phyloP scores from a whole-genome alignment of 345 rosid species.

The Eucalyptus pauciflora region DNA sequence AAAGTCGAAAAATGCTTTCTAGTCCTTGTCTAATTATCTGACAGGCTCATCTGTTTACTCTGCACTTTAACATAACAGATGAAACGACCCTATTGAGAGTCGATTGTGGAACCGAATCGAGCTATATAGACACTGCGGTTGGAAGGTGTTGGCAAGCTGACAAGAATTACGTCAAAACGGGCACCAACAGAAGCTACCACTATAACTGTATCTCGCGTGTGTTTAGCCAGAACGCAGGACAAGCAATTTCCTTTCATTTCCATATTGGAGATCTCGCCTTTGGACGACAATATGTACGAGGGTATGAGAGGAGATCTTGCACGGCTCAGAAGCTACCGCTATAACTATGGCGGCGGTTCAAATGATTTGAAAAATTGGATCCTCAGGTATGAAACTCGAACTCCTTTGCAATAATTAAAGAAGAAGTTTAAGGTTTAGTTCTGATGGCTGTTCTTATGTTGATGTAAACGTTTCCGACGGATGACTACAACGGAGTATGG shows the following conservation, averaged over 20 bases:
- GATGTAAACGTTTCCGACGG: background rate
- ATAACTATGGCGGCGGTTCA: background rate
- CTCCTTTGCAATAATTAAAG: background rate
- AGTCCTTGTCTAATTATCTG: background rate
- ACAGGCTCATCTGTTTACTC: background rate
- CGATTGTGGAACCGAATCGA: background rate
- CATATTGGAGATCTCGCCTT: conserved; percentile 1
- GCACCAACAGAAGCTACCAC: background rate
- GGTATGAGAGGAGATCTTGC: conserved; percentile 4
- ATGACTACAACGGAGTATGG: background rate
- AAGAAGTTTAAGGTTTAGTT: background rate
- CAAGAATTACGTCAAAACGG: background rate
- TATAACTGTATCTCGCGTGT: background rate
- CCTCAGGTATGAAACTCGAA: background rate
- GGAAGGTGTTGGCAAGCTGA: background rate
- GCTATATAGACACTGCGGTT: background rate
- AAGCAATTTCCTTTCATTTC: conserved; percentile 13
- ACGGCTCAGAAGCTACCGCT: background rate
- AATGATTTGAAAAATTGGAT: background rate
- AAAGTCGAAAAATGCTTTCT: background rate
- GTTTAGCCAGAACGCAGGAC: background rate
- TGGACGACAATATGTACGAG: background rate
- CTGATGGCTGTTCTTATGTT: background rate
- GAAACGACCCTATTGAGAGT: background rate
- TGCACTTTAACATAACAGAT: background rate